A percentile compares a stretch with the other conserved stretches of the same genome.
Conservation (phyloP, 768 basidiomycete species). For the Boletus tomentosulus region DNA sequence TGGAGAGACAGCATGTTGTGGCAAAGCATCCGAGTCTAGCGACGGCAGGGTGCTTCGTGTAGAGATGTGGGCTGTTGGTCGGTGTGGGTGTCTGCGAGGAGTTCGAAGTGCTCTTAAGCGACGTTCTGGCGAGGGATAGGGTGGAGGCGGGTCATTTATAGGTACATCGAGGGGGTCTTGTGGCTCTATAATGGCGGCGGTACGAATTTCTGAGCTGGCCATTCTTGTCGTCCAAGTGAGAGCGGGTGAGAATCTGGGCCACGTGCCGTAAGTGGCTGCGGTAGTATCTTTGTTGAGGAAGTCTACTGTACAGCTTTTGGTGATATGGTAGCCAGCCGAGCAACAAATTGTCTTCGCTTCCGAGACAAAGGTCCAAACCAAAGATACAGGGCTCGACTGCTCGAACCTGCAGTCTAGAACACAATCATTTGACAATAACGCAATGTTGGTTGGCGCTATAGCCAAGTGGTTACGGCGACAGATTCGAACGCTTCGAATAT, state of each 20-base stretch:
- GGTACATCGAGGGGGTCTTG: conserved; percentile 10
- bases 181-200: too few species aligned
- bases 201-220: conserved; percentile 4
- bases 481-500: conserved; percentile 50
- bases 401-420: background rate
- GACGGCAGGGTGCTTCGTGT: conserved; percentile 30
- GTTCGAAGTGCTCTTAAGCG: conserved; percentile 35
- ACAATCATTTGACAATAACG: background rate
- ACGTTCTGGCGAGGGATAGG: conserved; percentile 55
- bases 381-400: background rate
- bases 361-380: background rate
- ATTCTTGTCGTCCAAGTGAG: background rate
- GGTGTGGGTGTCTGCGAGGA: conserved; percentile 29
- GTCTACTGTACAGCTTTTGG: background rate
- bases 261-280: conserved; percentile 4
- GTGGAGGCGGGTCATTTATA: conserved; percentile 60
- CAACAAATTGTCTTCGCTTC: background rate
- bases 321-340: background rate
- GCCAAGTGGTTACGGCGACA: conserved; percentile 79
- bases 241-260: background rate
- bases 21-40: conserved; percentile 33
- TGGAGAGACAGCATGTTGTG: conserved; percentile 26
- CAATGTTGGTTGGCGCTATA: conserved; percentile 42
- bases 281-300: too few species aligned
- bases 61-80: conserved; percentile 25